phyloP scores from a whole-genome alignment of 1,284 basidiomycete species.

The Sutorius eximius region DNA sequence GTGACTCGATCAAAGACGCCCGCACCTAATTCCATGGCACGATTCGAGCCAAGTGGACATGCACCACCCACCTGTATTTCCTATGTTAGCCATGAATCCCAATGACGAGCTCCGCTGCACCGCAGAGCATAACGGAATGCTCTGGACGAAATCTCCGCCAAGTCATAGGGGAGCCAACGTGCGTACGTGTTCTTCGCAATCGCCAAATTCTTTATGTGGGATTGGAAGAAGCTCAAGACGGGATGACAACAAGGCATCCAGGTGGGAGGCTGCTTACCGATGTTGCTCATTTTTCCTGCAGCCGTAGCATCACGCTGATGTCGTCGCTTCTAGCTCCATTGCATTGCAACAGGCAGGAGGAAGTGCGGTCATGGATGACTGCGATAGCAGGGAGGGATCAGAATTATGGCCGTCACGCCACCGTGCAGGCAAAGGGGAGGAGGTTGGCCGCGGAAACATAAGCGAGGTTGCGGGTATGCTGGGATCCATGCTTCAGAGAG shows the following conservation, averaged over 20 bases:
- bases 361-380: constrained; percentile 25
- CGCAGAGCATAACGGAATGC: constrained; percentile 26
- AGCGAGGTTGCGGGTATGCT: constrained; percentile 28
- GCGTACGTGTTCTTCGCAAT: constrained; percentile 21
- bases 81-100: constrained; percentile 24
- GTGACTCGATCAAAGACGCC: constrained; percentile 20
- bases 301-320: constrained; percentile 35
- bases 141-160: constrained; percentile 29
- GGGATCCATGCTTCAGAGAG: constrained; percentile 23
- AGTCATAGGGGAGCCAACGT: constrained; percentile 26
- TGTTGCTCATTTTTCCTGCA: constrained; percentile 26
- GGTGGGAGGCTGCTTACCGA: constrained; percentile 23
- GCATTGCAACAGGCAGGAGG: constrained; percentile 28
- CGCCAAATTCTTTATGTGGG: constrained; percentile 27
- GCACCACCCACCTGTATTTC: constrained; percentile 29
- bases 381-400: constrained; percentile 30
- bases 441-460: constrained; percentile 28
- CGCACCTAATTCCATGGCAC: constrained; percentile 14
- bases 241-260: constrained; percentile 11
- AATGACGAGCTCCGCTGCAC: constrained; percentile 16
- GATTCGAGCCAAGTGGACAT: constrained; percentile 20
- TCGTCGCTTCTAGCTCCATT: constrained; percentile 29
- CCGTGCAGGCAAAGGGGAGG: constrained; percentile 34
- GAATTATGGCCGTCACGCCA: constrained; percentile 22
- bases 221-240: constrained; percentile 19